Conservation (phyloP, 129 eudicot species). For the Lactuca sativa region DNA sequence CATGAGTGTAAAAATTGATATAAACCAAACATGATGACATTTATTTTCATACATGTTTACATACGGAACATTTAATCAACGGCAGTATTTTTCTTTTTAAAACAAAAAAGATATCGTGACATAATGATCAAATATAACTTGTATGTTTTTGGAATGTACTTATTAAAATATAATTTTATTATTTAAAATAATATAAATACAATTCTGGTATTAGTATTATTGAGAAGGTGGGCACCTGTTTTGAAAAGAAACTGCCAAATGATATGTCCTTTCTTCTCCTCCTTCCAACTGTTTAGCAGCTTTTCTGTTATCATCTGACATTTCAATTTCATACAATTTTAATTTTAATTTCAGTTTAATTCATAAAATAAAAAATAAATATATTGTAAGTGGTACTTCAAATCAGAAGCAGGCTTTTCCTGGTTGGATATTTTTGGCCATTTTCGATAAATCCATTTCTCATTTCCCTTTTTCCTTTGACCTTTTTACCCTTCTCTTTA, state of each 20-base stretch:
- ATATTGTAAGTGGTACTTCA: slow-evolving; percentile 36
- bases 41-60: not conserved
- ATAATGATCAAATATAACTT: not conserved
- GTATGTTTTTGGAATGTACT: not conserved
- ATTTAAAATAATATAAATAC: not conserved
- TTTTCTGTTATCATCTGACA: slow-evolving; percentile 58
- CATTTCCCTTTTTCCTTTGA: slow-evolving; percentile 17
- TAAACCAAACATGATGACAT: not conserved
- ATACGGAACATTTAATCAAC: no score
- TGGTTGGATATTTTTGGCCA: slow-evolving; percentile 44
- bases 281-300: slow-evolving; percentile 54
- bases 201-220: slow-evolving; percentile 1
- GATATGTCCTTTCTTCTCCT: slow-evolving; percentile 43
- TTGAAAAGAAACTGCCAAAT: slow-evolving; percentile 48
- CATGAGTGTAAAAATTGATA: no score
- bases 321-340: slow-evolving; percentile 4
- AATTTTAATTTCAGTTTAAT: not conserved
- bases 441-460: slow-evolving; percentile 46
- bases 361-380: slow-evolving; percentile 7
- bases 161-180: no score
- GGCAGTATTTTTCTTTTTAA: not conserved
- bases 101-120: no score
- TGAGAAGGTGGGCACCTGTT: slow-evolving; percentile 32
- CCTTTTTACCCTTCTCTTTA: slow-evolving; percentile 30
- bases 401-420: slow-evolving; percentile 46